Conservation (phyloP, 441 rosid species). For the Erodium chrysanthum region DNA sequence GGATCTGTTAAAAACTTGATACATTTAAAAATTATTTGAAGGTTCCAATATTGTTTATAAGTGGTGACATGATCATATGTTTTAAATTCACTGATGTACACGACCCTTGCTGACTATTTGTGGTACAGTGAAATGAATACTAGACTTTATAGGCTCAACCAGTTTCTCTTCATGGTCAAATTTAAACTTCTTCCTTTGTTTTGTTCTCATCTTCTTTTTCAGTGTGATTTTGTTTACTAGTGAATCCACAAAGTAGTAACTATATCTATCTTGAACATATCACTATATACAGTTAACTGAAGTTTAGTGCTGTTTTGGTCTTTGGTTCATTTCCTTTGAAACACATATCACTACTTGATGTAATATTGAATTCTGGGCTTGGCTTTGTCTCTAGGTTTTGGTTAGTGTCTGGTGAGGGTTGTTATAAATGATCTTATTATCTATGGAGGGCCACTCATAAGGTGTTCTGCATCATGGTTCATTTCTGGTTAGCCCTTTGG, state of each 20-base stretch:
- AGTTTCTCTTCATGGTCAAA: neutral
- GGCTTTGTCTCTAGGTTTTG: too few relatives aligned
- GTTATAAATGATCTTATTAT: too few relatives aligned
- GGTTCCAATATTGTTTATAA: neutral
- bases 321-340: neutral
- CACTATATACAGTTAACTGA: neutral
- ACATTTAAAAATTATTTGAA: neutral
- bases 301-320: neutral
- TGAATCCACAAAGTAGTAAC: neutral
- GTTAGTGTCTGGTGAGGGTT: too few relatives aligned
- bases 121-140: neutral
- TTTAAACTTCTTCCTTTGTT: neutral
- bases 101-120: neutral
- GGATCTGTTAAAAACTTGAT: neutral
- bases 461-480: too few relatives aligned
- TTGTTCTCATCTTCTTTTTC: neutral
- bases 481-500: too few relatives aligned
- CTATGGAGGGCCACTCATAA: too few relatives aligned
- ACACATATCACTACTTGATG: neutral
- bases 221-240: neutral
- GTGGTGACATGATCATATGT: neutral
- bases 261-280: neutral
- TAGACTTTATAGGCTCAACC: neutral
- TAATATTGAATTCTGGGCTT: too few relatives aligned
- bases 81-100: neutral